A percentile compares a stretch with the other conserved stretches of the same genome.
These are phyloP conservation scores for Podila minutissima DNA, from an alignment of 192 early-diverging fungal genomes.

Conservation along the genomic window DNA sequence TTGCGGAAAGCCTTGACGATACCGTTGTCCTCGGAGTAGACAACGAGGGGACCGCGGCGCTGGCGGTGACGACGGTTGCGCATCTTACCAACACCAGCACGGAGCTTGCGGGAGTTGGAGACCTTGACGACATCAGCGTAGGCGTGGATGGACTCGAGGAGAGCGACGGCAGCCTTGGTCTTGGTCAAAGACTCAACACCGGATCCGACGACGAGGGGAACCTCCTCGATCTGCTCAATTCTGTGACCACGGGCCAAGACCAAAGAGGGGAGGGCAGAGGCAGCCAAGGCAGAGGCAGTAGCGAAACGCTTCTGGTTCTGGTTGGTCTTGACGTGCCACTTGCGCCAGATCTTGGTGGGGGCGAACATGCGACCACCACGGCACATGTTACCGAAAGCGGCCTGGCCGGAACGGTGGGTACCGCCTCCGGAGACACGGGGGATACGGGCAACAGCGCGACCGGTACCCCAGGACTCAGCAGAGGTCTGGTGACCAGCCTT, in stretches of 20 bases:
- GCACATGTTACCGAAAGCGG: conserved; percentile 99
- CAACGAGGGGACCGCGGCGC: conserved; percentile 95
- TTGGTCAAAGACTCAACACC: conserved; percentile 84
- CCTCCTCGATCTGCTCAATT: conserved; percentile 90
- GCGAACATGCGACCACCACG: conserved; percentile 99
- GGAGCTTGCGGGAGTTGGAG: conserved; percentile 92
- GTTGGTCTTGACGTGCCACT: conserved; percentile 99
- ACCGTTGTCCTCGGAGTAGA: conserved; percentile 95
- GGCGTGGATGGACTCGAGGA: conserved; percentile 93
- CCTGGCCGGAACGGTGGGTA: conserved; percentile 96
- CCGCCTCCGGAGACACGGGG: conserved; percentile 97
- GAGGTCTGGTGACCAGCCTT: conserved; percentile 99
- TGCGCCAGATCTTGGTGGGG: conserved; percentile 99
- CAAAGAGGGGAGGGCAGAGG: conserved; percentile 88
- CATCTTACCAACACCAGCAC: conserved; percentile 97
- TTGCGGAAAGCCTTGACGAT: conserved; percentile 97
- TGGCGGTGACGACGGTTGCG: conserved; percentile 96
- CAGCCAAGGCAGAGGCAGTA: conserved; percentile 95
- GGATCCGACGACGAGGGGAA: conserved; percentile 90
- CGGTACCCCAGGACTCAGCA: conserved; percentile 97
- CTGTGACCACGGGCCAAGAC: conserved; percentile 98
- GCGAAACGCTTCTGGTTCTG: conserved; percentile 98
- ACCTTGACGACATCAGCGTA: conserved; percentile 97
- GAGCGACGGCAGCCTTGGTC: conserved; percentile 93
- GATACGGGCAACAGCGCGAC: conserved; percentile 99